A percentile compares a stretch with the other conserved stretches of the same genome.
These are phyloP conservation scores for Kazachstania bromeliacearum DNA, from an alignment of 805 yeast species.

Conservation along the genomic window DNA sequence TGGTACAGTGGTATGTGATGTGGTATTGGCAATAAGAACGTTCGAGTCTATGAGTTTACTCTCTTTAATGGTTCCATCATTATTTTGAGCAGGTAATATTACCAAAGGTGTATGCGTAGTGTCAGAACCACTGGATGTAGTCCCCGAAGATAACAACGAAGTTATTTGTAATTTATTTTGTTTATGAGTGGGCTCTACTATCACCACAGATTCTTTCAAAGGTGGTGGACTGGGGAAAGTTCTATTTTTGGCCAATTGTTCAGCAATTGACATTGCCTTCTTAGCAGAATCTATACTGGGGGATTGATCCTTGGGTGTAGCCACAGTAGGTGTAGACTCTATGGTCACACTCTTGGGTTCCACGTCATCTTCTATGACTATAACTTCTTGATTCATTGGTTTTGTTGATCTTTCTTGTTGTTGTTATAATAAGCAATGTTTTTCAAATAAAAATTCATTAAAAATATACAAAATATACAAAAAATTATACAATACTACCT, in stretches of 20 bases:
- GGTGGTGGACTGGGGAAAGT: too few relatives aligned
- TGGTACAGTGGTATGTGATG: too few relatives aligned
- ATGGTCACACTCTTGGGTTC: background rate
- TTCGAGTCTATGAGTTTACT: too few relatives aligned
- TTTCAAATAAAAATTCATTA: background rate
- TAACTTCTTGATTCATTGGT: slow-evolving; percentile 2
- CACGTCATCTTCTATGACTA: slow-evolving; percentile 2
- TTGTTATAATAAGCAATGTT: background rate
- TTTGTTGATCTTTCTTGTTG: background rate
- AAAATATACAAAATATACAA: too few relatives aligned
- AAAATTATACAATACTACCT: slow-evolving; percentile 41
- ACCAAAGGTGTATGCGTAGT: too few relatives aligned
- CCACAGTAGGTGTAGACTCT: background rate
- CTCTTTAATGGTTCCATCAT: too few relatives aligned
- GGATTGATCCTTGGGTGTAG: background rate
- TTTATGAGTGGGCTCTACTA: too few relatives aligned
- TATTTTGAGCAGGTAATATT: too few relatives aligned
- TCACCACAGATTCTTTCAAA: too few relatives aligned
- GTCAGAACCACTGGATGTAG: background rate
- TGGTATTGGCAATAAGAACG: too few relatives aligned
- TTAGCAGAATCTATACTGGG: background rate
- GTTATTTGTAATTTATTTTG: too few relatives aligned
- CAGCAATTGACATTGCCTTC: slow-evolving; percentile 23
- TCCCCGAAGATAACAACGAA: background rate
- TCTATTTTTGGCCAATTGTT: slow-evolving; percentile 27